Conservation (phyloP, 805 yeast species). For the Wickerhamomyces ciferrii region DNA sequence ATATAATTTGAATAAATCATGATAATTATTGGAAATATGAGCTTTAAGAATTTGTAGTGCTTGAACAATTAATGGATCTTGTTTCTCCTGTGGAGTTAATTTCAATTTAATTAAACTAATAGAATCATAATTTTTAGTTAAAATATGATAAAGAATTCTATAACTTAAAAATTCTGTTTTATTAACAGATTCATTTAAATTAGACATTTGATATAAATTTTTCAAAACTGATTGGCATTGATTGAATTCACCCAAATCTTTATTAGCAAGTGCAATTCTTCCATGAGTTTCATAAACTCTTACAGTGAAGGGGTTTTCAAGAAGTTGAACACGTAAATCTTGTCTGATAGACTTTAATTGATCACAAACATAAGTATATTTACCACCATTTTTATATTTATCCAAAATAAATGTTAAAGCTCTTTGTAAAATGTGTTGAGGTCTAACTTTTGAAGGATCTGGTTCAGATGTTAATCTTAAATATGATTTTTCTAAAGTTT, state of each 20-base stretch:
- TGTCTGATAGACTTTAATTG: slow-evolving; percentile 92
- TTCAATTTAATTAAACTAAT: slow-evolving; percentile 33
- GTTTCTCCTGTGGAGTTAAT: slow-evolving; percentile 29
- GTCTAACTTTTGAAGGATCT: slow-evolving; percentile 78
- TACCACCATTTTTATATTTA: slow-evolving; percentile 44
- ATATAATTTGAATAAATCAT: slow-evolving; percentile 42
- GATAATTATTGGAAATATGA: slow-evolving; percentile 41
- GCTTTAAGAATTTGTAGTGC: slow-evolving; percentile 27
- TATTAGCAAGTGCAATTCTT: slow-evolving; percentile 74
- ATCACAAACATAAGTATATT: slow-evolving; percentile 76
- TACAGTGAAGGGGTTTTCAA: slow-evolving; percentile 71
- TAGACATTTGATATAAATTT: slow-evolving; percentile 46
- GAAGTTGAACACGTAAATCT: slow-evolving; percentile 88
- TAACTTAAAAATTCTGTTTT: slow-evolving; percentile 67
- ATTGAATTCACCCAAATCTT: slow-evolving; percentile 90
- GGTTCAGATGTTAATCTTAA: slow-evolving; percentile 88
- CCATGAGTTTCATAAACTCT: slow-evolving; percentile 83
- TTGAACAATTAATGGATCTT: slow-evolving; percentile 8
- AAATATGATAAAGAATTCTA: slow-evolving; percentile 65
- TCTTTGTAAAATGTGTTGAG: slow-evolving; percentile 52
- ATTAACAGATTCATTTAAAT: slow-evolving; percentile 29
- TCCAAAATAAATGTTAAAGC: slow-evolving; percentile 49
- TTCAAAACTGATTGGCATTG: slow-evolving; percentile 86
- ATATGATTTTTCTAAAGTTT: slow-evolving; percentile 69
- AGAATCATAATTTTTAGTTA: slow-evolving; percentile 54